Base-by-base conservation (phyloP, 371 early-diverging fungal species). In the Actinomortierella wolfii region DNA sequence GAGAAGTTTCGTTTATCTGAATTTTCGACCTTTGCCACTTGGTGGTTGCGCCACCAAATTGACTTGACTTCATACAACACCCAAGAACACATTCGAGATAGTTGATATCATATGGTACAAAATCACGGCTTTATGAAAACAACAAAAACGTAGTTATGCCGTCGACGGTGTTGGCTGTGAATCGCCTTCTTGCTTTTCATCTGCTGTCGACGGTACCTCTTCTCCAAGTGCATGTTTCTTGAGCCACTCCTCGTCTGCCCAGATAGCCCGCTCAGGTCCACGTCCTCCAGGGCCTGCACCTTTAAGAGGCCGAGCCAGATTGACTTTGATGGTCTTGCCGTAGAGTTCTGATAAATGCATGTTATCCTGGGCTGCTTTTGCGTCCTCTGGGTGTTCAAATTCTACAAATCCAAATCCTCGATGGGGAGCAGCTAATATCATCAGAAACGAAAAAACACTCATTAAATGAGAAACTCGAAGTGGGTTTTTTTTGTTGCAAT, bases 331-430 rank as follows among this genome's bases (percentile, higher is more conserved):
- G 2, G 94, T 92, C 52, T 85, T 86, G 9, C 98, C 98, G 68
- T 83, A 87, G 23, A 98, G 73, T 78, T 97, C 97, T 26, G 93
- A 81, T 24, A 87, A 69, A 67, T 97, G 85, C 96, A 97, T 94
- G 79, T 98, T 98, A 68, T 95, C 95, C 42, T 93, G 85, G 23
- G 99, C 97, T 20, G 90, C 95, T 29, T 71, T 48, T 5, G 96
- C 94, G 79, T 98, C 98, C 26, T 84, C 88, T 9, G 86, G 73
- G 18, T 82, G 73, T 71, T 97, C 97, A 66, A 87, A 98, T 77
- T 97, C 95, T 11, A 98, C 85, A 77, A 98, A 97, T 11, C 94
- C 98, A 77, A 94, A 97, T 0, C 98, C 97, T 46, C 93, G 85
- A 73, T 97, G 96, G 29, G 77, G 76, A 54, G 86, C 88, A 24